These are phyloP conservation scores for Suillus subalutaceus DNA, from an alignment of 768 basidiomycete species.

Conservation along the genomic window DNA sequence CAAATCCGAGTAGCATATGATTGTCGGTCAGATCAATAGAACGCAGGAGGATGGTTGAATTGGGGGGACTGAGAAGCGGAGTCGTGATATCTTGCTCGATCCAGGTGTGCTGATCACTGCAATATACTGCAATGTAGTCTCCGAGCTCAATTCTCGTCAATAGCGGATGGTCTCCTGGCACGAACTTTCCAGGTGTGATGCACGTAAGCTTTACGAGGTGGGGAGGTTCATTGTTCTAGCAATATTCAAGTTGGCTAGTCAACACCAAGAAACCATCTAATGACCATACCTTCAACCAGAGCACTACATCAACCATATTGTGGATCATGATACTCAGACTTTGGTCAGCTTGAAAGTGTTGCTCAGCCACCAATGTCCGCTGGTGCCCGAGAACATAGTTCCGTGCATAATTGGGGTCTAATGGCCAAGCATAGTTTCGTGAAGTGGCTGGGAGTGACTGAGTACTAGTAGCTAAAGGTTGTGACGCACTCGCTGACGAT, in stretches of 20 bases:
- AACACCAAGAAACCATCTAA: not conserved
- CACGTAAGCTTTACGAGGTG: not conserved
- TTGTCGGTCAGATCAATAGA: not conserved
- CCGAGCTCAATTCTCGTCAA: not conserved
- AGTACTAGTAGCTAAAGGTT: not conserved
- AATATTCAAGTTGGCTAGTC: not conserved
- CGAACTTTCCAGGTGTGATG: not conserved
- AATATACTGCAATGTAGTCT: conserved; percentile 1
- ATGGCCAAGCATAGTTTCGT: not conserved
- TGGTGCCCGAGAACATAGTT: not conserved
- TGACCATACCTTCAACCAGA: not conserved
- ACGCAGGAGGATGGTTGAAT: not conserved
- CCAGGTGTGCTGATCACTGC: not conserved
- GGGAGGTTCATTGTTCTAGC: not conserved
- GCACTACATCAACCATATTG: not conserved
- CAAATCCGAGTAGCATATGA: not conserved
- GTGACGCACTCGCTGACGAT: not conserved
- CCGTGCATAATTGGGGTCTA: not conserved
- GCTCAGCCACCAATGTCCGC: not conserved
- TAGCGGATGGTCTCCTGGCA: not conserved
- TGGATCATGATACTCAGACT: not conserved
- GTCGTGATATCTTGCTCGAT: not conserved
- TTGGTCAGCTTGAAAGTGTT: not conserved
- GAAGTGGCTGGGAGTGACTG: not conserved
- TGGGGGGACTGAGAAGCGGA: not conserved